Conservation (phyloP, 345 rosid genomes). For the Carallia pectinifolia region DNA sequence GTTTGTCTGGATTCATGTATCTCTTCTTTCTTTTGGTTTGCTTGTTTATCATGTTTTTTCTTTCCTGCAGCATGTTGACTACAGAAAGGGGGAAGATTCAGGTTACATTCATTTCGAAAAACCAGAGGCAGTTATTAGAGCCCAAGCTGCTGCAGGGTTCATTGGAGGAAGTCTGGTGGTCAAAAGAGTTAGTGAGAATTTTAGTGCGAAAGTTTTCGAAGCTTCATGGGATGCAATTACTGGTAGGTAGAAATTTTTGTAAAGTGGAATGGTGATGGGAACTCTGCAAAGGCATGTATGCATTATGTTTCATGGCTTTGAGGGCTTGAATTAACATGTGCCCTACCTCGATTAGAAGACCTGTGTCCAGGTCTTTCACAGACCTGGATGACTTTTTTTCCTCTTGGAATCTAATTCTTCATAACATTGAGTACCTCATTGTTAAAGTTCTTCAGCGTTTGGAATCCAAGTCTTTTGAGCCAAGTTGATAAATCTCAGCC, state of each 20-base stretch:
- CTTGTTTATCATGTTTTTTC: background rate
- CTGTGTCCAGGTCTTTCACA: too few relatives aligned
- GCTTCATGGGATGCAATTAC: too few relatives aligned
- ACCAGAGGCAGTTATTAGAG: background rate
- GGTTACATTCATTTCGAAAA: conserved; percentile 13
- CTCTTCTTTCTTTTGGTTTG: background rate
- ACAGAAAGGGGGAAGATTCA: conserved; percentile 10
- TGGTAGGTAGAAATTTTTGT: background rate
- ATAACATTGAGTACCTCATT: too few relatives aligned
- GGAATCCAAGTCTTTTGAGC: too few relatives aligned
- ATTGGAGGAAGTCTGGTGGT: background rate
- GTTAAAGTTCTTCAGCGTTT: too few relatives aligned
- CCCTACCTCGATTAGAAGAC: background rate
- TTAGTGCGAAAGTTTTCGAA: too few relatives aligned
- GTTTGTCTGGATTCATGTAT: background rate
- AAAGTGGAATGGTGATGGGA: background rate
- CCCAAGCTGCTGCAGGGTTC: background rate
- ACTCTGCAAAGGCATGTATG: background rate
- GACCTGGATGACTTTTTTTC: too few relatives aligned
- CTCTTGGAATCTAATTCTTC: too few relatives aligned
- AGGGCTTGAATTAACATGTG: background rate
- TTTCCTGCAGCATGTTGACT: background rate
- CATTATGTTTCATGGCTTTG: background rate
- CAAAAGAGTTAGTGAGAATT: conserved; percentile 3
- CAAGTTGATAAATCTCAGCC: too few relatives aligned